Evolutionary conservation across 805 yeast genomes (phyloP).

Genomic region (Torulaspora gathmanii): DNA sequence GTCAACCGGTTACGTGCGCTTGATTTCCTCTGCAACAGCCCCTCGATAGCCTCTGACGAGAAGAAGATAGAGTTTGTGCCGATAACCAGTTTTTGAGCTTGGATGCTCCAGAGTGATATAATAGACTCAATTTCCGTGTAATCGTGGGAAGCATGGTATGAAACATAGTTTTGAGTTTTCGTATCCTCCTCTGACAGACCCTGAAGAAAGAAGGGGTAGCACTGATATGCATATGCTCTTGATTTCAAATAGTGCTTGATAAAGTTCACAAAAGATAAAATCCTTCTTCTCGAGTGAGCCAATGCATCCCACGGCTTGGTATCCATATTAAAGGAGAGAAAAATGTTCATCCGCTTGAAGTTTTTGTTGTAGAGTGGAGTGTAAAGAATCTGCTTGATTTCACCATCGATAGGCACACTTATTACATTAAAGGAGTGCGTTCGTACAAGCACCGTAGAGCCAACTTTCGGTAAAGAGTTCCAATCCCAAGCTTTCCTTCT

Average conservation of each 20-base stretch:
- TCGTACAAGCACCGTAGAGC: slow-evolving; percentile 17
- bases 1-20: slow-evolving; percentile 11
- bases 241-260: slow-evolving; percentile 20
- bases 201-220: slow-evolving; percentile 18
- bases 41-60: slow-evolving; percentile 25
- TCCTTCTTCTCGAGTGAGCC: slow-evolving; percentile 19
- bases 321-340: slow-evolving; percentile 26
- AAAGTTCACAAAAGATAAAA: slow-evolving; percentile 22
- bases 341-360: slow-evolving; percentile 25
- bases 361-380: slow-evolving; percentile 26
- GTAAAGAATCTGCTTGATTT: slow-evolving; percentile 24
- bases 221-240: slow-evolving; percentile 20
- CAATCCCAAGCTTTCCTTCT: slow-evolving; percentile 23
- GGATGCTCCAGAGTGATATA: slow-evolving; percentile 28
- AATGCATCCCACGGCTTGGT: slow-evolving; percentile 22
- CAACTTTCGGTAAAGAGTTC: slow-evolving; percentile 26
- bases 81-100: slow-evolving; percentile 20
- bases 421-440: slow-evolving; percentile 24
- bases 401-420: slow-evolving; percentile 24
- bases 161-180: slow-evolving; percentile 11
- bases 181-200: slow-evolving; percentile 9
- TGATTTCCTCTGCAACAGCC: slow-evolving; percentile 20
- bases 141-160: slow-evolving; percentile 14
- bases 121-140: slow-evolving; percentile 24
- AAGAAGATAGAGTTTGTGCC: slow-evolving; percentile 29